Conservation (phyloP, 768 basidiomycete genomes). For the Amanita subjunquillea region DNA sequence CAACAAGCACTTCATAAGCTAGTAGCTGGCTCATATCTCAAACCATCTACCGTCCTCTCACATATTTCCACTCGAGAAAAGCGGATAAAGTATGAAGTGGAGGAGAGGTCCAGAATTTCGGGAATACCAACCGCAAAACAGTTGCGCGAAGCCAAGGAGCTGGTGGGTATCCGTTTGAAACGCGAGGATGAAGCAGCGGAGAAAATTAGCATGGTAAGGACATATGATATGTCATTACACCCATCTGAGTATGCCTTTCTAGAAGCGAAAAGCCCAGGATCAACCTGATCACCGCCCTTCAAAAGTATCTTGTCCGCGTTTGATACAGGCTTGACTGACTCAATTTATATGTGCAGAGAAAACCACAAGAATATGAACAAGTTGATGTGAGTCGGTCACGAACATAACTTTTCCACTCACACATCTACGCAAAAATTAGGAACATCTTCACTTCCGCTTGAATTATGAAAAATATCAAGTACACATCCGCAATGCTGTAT, state of each 20-base stretch:
- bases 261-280: slow-evolving; percentile 60
- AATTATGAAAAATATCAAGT: slow-evolving; percentile 86
- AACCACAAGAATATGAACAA: slow-evolving; percentile 45
- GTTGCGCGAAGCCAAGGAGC: slow-evolving; percentile 59
- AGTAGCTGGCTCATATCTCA: slow-evolving; percentile 64
- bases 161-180: slow-evolving; percentile 51
- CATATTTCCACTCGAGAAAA: slow-evolving; percentile 78
- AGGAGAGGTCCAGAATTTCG: slow-evolving; percentile 62
- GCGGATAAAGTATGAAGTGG: slow-evolving; percentile 68
- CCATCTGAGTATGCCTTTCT: neutral
- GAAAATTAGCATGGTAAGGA: slow-evolving; percentile 54
- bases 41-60: slow-evolving; percentile 67
- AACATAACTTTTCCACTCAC: slow-evolving; percentile 5
- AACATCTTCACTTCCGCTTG: slow-evolving; percentile 69
- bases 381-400: slow-evolving; percentile 49
- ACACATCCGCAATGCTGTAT: slow-evolving; percentile 78
- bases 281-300: slow-evolving; percentile 33
- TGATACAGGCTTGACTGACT: neutral
- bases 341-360: slow-evolving; percentile 18
- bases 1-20: slow-evolving; percentile 58
- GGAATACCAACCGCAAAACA: slow-evolving; percentile 80
- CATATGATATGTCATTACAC: slow-evolving; percentile 12
- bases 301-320: slow-evolving; percentile 33
- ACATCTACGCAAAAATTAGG: slow-evolving; percentile 25
- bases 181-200: slow-evolving; percentile 69